Percentiles rank a stretch among this genome's conserved stretches.
These are phyloP conservation scores for Lentithecium fluviatile DNA, from an alignment of 495 filamentous ascomycete species.

Conservation along the genomic window DNA sequence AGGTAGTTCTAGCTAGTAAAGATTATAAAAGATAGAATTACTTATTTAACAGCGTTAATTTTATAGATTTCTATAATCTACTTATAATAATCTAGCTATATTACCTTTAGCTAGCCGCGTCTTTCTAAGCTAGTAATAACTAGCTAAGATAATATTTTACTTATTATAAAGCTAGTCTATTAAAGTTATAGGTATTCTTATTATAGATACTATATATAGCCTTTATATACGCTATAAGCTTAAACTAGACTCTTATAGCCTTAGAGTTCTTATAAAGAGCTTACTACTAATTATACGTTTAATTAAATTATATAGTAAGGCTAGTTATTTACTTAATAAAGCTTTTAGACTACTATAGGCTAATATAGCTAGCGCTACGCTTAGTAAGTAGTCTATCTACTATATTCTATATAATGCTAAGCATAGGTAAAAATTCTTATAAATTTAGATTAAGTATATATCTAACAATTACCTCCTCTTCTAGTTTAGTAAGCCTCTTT, in stretches of 20 bases:
- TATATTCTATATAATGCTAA: constrained; percentile 3
- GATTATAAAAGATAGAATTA: constrained; percentile 17
- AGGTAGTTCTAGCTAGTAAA: constrained; percentile 16
- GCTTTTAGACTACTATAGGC: neutral
- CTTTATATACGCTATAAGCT: no score
- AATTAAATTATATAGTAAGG: constrained; percentile 6
- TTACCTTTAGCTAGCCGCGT: constrained; percentile 13
- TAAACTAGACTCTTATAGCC: no score
- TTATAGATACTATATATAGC: constrained; percentile 39
- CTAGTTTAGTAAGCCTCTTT: constrained; percentile 11
- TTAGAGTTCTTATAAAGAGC: no score
- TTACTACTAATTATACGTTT: neutral
- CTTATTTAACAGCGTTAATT: constrained; percentile 28
- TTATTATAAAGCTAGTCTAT: constrained; percentile 47
- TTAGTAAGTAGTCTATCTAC: constrained; percentile 11
- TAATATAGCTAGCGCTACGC: neutral
- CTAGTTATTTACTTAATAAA: neutral
- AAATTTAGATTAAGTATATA: constrained; percentile 12
- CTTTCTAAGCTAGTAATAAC: constrained; percentile 31
- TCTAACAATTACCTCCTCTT: neutral
- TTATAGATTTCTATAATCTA: constrained; percentile 45
- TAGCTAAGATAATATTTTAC: constrained; percentile 5
- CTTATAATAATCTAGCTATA: constrained; percentile 46
- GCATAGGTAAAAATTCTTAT: constrained; percentile 9
- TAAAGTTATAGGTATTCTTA: constrained; percentile 50